Evolutionary conservation across 352 stramenopile genomes (phyloP), one percentile per base, ranked within the genome.

Genomic region (Globisporangium viniferum): DNA sequence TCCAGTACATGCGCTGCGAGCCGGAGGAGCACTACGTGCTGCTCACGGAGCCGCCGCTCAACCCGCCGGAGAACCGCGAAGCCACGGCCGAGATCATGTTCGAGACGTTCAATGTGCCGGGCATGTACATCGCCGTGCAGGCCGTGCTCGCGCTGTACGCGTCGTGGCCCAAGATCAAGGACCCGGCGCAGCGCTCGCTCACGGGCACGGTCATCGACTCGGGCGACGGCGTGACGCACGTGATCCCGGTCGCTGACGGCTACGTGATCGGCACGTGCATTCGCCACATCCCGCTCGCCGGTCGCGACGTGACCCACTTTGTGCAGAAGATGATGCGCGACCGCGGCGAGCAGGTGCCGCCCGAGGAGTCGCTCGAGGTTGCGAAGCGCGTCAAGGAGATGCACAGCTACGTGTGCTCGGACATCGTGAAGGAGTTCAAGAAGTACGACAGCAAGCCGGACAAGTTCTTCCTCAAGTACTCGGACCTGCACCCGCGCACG

Each of bases 11-110:
- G 76, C 90, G 93, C 31, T 98, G 92, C 68, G 92, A 98, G 67
- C 94, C 94, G 0, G 92, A 98, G 71, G 94, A 98, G 67, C 94
- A 98, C 78, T 97, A 97, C 64, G 91, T 97, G 75, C 61, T 94
- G 58, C 76, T 95, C 55, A 98, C 94, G 24, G 94, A 98, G 70
- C 91, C 93, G 39, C 92, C 93, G 10, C 77, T 98, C 5, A 98
- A 98, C 75, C 96, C 95, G 15, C 95, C 94, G 0, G 96, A 98
- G 81, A 98, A 99, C 79, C 82, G 91, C 48, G 95, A 99, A 71
- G 91, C 94, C 60, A 98, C 95, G 36, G 95, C 93, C 39, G 94
- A 98, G 81, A 97, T 98, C 77, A 98, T 98, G 93, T 98, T 98
- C 66, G 94, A 98, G 79, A 98, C 94, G 31, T 98, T 98, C 73